Base-by-base conservation (phyloP, 2,329 filamentous ascomycete genomes). In the Domatiomyces catenatus region DNA sequence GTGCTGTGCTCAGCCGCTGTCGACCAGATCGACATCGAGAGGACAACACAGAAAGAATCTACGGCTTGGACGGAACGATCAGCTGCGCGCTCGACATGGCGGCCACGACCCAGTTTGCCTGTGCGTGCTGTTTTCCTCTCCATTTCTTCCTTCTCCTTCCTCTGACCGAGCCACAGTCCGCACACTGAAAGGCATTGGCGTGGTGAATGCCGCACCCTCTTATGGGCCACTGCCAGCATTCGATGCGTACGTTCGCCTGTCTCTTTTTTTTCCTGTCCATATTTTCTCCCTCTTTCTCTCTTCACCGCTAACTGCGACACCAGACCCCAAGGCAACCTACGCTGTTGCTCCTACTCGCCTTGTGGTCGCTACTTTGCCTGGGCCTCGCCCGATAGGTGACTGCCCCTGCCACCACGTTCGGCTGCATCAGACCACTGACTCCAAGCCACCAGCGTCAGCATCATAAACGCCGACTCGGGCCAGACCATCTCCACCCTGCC, bases 351-450 rank as follows among this genome's bases (percentile, higher is more conserved):
- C 63, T 98, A 98, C 75, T 96, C 92, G 56, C 85, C 88, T 52
- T 94, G 92, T 69, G 90, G 92, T 66, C 86, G 85, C 65, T 98
- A 89, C 74, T 93, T 95, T 70, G 89, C 88, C 57, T 98, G 86
- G 84, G 89, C 90, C 59, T 86, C 86, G 56, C 84, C 81, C 56
- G 87, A 94, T 62, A 71, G 74, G 78, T 80, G 71, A 57, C 72
- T 60, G 47, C 5, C 24, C 18, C 22, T 26, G 42, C n/a, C n/a
- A 43, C 44, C 2, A 20, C 48, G n/a, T 24, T 44, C 47, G 17
- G 45, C 22, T 32, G 46, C 17, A 22, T 42, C 18, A 2, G 26
- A 17, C 8, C n/a, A 20, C 20, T 39, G 47, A 47, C 43, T 50
- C 47, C 46, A 48, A 51, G 48, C 22, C 6, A 24, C 54, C 54